A percentile compares a stretch with the other conserved stretches of the same genome.
These are phyloP conservation scores for Tubosaeta brunneosetosa DNA, from an alignment of 768 basidiomycete species.

Conservation along the genomic window DNA sequence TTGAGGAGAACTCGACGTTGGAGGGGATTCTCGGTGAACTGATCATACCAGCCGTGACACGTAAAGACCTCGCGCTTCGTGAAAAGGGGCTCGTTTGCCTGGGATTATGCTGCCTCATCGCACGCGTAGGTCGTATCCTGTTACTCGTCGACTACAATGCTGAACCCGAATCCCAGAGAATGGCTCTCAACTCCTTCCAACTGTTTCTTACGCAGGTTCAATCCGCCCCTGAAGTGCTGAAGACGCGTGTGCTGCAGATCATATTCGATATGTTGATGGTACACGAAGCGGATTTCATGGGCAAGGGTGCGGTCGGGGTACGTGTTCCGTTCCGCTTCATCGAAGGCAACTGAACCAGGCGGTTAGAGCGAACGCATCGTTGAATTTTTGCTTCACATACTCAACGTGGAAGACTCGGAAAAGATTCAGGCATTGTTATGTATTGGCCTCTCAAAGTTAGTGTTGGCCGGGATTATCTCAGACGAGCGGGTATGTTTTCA, in stretches of 20 bases:
- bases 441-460: constrained; percentile 81
- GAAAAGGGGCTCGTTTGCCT: constrained; percentile 66
- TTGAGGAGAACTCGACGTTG: constrained; percentile 65
- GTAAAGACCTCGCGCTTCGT: constrained; percentile 69
- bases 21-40: constrained; percentile 72
- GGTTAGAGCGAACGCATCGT: constrained; percentile 54
- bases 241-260: constrained; percentile 67
- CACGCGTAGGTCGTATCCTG: constrained; percentile 29
- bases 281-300: constrained; percentile 64
- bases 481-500: constrained; percentile 58
- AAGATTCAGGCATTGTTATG: constrained; percentile 69
- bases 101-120: constrained; percentile 74
- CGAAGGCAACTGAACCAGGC: not conserved
- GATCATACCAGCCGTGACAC: constrained; percentile 85
- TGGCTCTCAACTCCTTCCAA: constrained; percentile 55
- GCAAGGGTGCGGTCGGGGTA: constrained; percentile 36
- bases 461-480: constrained; percentile 69
- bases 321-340: constrained; percentile 7
- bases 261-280: constrained; percentile 86
- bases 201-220: constrained; percentile 79
- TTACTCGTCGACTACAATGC: no score
- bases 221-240: constrained; percentile 57
- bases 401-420: constrained; percentile 52
- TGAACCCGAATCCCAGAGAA: constrained; percentile 15
- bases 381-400: constrained; percentile 56